Evolutionary conservation across 495 filamentous ascomycete species (phyloP).

Genomic region (Penicillium longicatenatum): DNA sequence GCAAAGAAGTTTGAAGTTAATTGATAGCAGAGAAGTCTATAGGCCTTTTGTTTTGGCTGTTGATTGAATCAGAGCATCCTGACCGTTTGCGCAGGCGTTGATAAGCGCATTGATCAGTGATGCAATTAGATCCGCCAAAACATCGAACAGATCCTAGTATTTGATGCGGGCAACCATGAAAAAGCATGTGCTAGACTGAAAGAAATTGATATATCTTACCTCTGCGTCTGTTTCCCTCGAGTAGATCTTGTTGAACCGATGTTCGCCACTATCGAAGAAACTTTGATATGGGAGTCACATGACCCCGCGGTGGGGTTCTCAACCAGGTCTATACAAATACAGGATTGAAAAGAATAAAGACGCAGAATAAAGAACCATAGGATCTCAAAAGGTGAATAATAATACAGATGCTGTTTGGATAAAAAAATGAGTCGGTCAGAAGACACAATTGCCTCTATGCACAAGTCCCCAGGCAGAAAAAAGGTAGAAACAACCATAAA

Average conservation of each 20-base stretch:
- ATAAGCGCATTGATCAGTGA: slow-evolving; percentile 21
- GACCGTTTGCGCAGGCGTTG: slow-evolving; percentile 16
- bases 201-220: slow-evolving; percentile 18
- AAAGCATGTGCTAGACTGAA: not conserved
- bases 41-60: not conserved
- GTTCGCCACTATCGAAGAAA: slow-evolving; percentile 26
- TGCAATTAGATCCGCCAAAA: slow-evolving; percentile 1
- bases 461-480: slow-evolving; percentile 10
- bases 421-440: not conserved
- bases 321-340: not conserved
- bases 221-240: slow-evolving; percentile 18
- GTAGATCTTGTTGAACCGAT: slow-evolving; percentile 15
- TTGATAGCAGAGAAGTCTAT: not conserved
- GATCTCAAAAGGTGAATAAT: not conserved
- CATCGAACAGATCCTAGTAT: not conserved
- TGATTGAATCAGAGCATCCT: not conserved
- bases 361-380: not conserved
- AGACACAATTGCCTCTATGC: slow-evolving; percentile 19
- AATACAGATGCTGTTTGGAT: slow-evolving; percentile 13
- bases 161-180: not conserved
- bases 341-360: not conserved
- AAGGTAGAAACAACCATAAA: slow-evolving; percentile 14
- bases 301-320: slow-evolving; percentile 23
- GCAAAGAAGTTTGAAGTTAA: not conserved
- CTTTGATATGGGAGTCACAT: slow-evolving; percentile 32